Evolutionary conservation across 2,329 filamentous ascomycete species (phyloP).

Genomic region (Trichoderma pleuroti): DNA sequence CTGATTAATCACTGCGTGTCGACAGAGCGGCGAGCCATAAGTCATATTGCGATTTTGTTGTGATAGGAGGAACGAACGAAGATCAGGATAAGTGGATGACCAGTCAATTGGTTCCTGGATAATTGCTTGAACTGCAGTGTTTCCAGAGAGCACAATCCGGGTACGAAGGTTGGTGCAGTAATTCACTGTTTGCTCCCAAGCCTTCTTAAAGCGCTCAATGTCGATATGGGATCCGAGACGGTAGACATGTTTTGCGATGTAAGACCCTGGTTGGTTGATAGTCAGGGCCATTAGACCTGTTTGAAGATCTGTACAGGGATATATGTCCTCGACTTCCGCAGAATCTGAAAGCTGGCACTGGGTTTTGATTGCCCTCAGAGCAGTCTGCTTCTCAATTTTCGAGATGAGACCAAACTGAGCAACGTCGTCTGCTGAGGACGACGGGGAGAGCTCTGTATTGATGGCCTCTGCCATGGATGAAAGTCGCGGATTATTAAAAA

Average conservation of each 20-base stretch:
- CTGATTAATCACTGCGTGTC: not conserved
- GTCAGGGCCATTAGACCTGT: conserved; percentile 11
- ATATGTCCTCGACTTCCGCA: not conserved
- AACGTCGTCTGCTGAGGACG: not conserved
- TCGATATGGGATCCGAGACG: not conserved
- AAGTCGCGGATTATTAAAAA: not conserved
- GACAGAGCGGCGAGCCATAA: conserved; percentile 10
- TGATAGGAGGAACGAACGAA: not conserved
- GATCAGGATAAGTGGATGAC: not conserved
- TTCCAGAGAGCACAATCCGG: conserved; percentile 2
- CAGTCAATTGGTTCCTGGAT: not conserved
- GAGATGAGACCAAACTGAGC: not conserved
- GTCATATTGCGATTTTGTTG: not conserved
- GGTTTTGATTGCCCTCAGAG: not conserved
- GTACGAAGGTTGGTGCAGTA: conserved; percentile 14
- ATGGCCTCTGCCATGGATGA: not conserved
- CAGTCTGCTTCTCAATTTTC: not conserved
- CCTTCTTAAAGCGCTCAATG: conserved; percentile 5
- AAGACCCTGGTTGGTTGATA: conserved; percentile 9
- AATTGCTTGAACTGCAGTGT: not conserved
- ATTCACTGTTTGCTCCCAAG: conserved; percentile 25
- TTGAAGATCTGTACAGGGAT: not conserved
- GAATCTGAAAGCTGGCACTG: not conserved
- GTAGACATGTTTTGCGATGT: not conserved
- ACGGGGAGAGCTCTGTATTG: not conserved